Conservation (phyloP, 2,329 filamentous ascomycete genomes). For the Cercospora zeae-maydis region DNA sequence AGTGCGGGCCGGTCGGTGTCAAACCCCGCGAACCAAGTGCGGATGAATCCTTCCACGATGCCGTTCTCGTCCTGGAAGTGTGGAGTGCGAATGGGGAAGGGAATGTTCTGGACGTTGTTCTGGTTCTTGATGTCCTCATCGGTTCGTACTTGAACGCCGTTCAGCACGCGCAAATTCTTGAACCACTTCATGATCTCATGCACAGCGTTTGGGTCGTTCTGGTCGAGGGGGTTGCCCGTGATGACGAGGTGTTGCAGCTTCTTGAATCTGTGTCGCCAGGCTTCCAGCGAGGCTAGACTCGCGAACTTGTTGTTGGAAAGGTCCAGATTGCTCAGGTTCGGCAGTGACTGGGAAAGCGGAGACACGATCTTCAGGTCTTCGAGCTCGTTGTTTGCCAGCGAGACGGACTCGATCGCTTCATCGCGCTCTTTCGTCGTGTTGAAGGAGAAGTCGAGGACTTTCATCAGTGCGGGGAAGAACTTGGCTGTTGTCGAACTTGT, state of each 20-base stretch:
- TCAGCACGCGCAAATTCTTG: constrained; percentile 73
- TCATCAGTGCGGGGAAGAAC: constrained; percentile 89
- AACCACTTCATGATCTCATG: constrained; percentile 75
- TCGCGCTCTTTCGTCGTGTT: constrained; percentile 67
- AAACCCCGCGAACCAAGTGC: constrained; percentile 69
- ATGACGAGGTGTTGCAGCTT: constrained; percentile 78
- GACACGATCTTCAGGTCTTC: constrained; percentile 69
- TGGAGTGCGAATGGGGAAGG: constrained; percentile 60
- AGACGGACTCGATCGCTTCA: constrained; percentile 76
- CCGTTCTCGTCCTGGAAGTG: constrained; percentile 71
- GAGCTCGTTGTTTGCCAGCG: constrained; percentile 75
- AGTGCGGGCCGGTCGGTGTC: constrained; percentile 67
- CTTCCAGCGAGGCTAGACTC: constrained; percentile 62
- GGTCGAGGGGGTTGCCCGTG: constrained; percentile 67
- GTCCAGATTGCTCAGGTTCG: constrained; percentile 82
- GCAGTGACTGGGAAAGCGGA: constrained; percentile 72
- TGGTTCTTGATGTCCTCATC: constrained; percentile 63
- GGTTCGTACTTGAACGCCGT: constrained; percentile 69
- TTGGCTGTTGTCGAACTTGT: constrained; percentile 70
- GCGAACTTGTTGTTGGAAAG: constrained; percentile 78
- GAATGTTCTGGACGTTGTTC: constrained; percentile 52
- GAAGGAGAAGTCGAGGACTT: constrained; percentile 75
- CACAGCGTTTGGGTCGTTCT: constrained; percentile 52
- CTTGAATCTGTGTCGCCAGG: constrained; percentile 76
- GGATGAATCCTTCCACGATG: constrained; percentile 72